Evolutionary conservation across 2,329 filamentous ascomycete genomes (phyloP).

Genomic region (Pestalotiopsis sp.): DNA sequence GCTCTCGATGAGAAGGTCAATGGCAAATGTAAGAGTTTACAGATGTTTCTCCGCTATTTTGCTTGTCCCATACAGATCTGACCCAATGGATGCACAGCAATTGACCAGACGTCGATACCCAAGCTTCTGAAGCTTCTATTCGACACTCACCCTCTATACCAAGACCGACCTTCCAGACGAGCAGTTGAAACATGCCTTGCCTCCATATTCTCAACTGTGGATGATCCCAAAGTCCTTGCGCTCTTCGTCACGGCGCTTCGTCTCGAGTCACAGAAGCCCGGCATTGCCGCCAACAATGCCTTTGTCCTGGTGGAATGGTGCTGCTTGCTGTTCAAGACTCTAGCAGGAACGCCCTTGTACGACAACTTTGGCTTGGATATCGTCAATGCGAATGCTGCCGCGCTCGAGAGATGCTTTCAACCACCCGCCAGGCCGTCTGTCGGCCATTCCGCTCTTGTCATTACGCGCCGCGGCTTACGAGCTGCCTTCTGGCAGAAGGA

Average conservation of each 20-base stretch:
- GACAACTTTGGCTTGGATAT: constrained; percentile 66
- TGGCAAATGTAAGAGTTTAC: constrained; percentile 49
- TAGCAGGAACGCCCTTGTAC: constrained; percentile 65
- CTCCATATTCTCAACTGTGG: constrained; percentile 62
- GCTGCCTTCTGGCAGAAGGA: constrained; percentile 66
- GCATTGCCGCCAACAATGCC: constrained; percentile 77
- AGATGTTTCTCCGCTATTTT: not conserved
- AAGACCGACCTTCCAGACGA: constrained; percentile 80
- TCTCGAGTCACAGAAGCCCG: constrained; percentile 73
- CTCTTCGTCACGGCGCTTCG: constrained; percentile 69
- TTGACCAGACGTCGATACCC: constrained; percentile 51
- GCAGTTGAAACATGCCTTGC: constrained; percentile 82
- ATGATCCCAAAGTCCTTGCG: constrained; percentile 61
- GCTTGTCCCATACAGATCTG: constrained; percentile 2
- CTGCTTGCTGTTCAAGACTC: constrained; percentile 73
- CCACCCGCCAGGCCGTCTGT: constrained; percentile 66
- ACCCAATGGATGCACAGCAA: constrained; percentile 35
- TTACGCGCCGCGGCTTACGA: constrained; percentile 79
- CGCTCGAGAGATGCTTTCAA: constrained; percentile 77
- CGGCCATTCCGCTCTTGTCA: constrained; percentile 72
- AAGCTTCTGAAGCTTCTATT: constrained; percentile 75
- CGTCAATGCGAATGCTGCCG: constrained; percentile 69
- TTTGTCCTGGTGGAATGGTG: constrained; percentile 94
- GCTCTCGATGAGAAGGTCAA: constrained; percentile 58
- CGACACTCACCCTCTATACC: constrained; percentile 83